These are phyloP conservation scores for Colletotrichum melonis DNA, from an alignment of 2,329 filamentous ascomycete genomes.

Conservation along the genomic window DNA sequence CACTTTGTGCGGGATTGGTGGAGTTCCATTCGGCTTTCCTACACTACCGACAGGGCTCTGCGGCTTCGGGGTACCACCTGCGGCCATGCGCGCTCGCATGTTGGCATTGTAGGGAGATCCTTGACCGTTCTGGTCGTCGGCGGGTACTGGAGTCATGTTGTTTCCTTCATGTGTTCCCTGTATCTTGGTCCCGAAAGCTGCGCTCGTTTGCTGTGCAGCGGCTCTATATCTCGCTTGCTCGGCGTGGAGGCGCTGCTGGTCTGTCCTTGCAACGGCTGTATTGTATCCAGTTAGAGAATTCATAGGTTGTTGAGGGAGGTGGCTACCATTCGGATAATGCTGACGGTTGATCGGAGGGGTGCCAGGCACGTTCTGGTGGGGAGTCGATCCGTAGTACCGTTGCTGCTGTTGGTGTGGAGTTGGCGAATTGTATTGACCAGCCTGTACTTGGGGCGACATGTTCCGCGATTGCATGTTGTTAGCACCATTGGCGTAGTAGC, in stretches of 20 bases:
- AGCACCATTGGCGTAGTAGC: constrained; percentile 58
- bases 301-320: constrained; percentile 44
- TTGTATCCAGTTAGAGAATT: constrained; percentile 29
- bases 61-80: constrained; percentile 46
- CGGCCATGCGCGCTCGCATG: constrained; percentile 50
- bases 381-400: constrained; percentile 40
- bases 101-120: constrained; percentile 47
- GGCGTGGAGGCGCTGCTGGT: constrained; percentile 50
- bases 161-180: constrained; percentile 58
- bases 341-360: constrained; percentile 37
- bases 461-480: constrained; percentile 52
- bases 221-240: constrained; percentile 62
- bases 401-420: constrained; percentile 34
- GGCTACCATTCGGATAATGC: constrained; percentile 47
- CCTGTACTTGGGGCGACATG: constrained; percentile 57
- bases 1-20: constrained; percentile 52
- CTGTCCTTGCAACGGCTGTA: constrained; percentile 21
- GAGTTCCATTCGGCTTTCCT: constrained; percentile 46
- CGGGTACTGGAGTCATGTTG: constrained; percentile 50
- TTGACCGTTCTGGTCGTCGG: constrained; percentile 46
- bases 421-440: constrained; percentile 51
- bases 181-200: constrained; percentile 54
- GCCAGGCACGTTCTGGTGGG: constrained; percentile 41
- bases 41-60: constrained; percentile 41
- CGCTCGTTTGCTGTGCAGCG: constrained; percentile 56